These are phyloP conservation scores for Russula sp. DNA, from an alignment of 768 basidiomycete genomes.

Conservation along the genomic window DNA sequence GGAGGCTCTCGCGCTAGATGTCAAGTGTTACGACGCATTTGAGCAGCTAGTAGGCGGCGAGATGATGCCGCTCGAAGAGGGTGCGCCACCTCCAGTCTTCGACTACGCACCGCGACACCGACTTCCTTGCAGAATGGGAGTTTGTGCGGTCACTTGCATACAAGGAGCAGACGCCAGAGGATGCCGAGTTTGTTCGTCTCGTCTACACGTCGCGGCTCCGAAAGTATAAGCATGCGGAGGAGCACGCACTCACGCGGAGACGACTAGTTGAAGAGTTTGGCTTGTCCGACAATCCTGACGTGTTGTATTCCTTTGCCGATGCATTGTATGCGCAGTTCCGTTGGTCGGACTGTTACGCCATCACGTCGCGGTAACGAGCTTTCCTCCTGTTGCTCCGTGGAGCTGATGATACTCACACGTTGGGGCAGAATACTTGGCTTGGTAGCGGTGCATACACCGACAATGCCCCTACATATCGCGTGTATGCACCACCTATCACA, in stretches of 20 bases:
- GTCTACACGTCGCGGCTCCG: conserved; percentile 90
- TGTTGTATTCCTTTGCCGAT: conserved; percentile 86
- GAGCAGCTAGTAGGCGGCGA: conserved; percentile 84
- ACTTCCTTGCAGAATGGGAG: conserved; percentile 76
- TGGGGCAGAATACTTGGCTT: conserved; percentile 69
- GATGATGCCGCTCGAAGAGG: conserved; percentile 96
- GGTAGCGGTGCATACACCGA: conserved; percentile 80
- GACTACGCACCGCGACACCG: background rate
- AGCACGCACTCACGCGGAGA: conserved; percentile 75
- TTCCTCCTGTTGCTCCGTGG: background rate
- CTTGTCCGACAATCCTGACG: conserved; percentile 87
- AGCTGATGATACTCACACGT: background rate
- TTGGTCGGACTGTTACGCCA: conserved; percentile 89
- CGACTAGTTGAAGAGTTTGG: conserved; percentile 79
- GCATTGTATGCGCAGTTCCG: conserved; percentile 81
- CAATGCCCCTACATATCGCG: conserved; percentile 91
- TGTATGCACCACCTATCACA: conserved; percentile 97
- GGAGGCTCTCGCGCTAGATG: conserved; percentile 90
- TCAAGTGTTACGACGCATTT: conserved; percentile 96
- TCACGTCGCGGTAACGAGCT: conserved; percentile 66
- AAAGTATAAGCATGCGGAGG: conserved; percentile 79
- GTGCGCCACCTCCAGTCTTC: conserved; percentile 36
- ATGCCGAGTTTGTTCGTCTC: conserved; percentile 85
- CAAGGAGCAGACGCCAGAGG: conserved; percentile 74
- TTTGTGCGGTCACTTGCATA: conserved; percentile 85